Conservation (phyloP, 2,329 filamentous ascomycete genomes). For the Penicillium sp. region DNA sequence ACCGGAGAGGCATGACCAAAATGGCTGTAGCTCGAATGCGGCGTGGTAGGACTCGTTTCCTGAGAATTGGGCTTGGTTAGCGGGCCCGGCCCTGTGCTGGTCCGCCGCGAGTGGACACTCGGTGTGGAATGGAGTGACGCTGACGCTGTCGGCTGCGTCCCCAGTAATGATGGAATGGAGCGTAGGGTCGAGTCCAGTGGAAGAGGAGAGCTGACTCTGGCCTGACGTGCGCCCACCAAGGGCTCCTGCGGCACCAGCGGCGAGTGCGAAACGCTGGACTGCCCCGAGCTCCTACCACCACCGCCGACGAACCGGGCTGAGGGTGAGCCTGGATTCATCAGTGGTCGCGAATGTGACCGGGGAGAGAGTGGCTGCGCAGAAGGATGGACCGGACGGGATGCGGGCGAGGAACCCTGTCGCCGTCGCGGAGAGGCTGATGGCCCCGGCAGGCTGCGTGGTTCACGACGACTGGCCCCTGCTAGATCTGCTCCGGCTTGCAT, state of each 20-base stretch:
- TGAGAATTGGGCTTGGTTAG: slow-evolving; percentile 32
- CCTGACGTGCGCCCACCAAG: slow-evolving; percentile 28
- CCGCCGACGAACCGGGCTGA: slow-evolving; percentile 34
- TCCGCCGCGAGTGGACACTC: slow-evolving; percentile 31
- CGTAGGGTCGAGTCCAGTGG: slow-evolving; percentile 25
- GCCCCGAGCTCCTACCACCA: slow-evolving; percentile 29
- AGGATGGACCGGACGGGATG: slow-evolving; percentile 25
- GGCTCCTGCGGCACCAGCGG: slow-evolving; percentile 36
- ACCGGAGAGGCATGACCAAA: slow-evolving; percentile 33
- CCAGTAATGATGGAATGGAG: slow-evolving; percentile 20
- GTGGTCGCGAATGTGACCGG: slow-evolving; percentile 28
- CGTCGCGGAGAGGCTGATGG: slow-evolving; percentile 26
- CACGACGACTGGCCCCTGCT: slow-evolving; percentile 19
- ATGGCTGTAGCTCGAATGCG: slow-evolving; percentile 33
- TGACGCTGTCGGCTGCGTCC: slow-evolving; percentile 14
- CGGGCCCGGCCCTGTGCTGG: slow-evolving; percentile 32
- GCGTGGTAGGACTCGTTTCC: slow-evolving; percentile 37
- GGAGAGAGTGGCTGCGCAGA: slow-evolving; percentile 34
- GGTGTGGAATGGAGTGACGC: slow-evolving; percentile 35
- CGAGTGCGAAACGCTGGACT: slow-evolving; percentile 34
- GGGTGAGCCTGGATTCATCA: slow-evolving; percentile 38
- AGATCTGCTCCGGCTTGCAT: slow-evolving; percentile 23
- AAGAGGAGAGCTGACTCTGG: slow-evolving; percentile 27
- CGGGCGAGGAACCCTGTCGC: slow-evolving; percentile 31
- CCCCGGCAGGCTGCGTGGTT: slow-evolving; percentile 23